Evolutionary conservation across 2,329 filamentous ascomycete genomes (phyloP), one percentile per base, ranked within the genome.

Genomic region (Plectosphaerella plurivora): DNA sequence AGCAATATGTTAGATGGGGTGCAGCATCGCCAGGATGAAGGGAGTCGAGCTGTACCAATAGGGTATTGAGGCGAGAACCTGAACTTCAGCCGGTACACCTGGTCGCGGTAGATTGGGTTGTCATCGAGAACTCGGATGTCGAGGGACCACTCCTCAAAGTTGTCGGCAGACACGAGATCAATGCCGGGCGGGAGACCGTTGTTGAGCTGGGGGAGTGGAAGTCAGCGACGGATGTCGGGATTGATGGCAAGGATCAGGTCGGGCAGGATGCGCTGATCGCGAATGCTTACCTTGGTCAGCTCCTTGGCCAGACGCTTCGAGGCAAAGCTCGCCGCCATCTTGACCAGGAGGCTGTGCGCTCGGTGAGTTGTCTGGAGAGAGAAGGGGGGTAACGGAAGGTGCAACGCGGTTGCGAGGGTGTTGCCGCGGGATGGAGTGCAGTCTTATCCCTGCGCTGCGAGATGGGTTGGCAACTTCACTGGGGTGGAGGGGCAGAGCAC

Each of bases 121-220:
- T 82, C 74, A 69, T 97, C 94, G 41, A 97, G 81, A 50, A 99
- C 93, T 60, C 81, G 76, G 51, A 99, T 95, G 67, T 99, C 95
- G 73, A 97, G 85, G 49, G 86, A 77, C 95, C 94, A 99, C 73
- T 94, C 87, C 64, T 90, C 81, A 50, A 96, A 85, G 67, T 91
- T 87, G 46, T 95, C 89, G 53, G 90, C 86, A 47, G 86, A 83
- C 54, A 95, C 84, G 47, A 97, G 83, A 47, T 82, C 78, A 68
- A 99, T 96, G 50, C 84, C 84, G 16, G 83, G 83, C 41, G 85
- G 84, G 39, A 86, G 65, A 55, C 75, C 77, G 50, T 70, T 69
- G 56, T 73, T 77, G 47, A 58, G 56, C 56, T 58, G 20, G 8
- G n/a, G 1, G 11, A 22, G 14, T 9, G 14, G 37, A 25, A 14